These are phyloP conservation scores for Didymella keratinophila DNA, from an alignment of 2,329 filamentous ascomycete species.

Conservation along the genomic window DNA sequence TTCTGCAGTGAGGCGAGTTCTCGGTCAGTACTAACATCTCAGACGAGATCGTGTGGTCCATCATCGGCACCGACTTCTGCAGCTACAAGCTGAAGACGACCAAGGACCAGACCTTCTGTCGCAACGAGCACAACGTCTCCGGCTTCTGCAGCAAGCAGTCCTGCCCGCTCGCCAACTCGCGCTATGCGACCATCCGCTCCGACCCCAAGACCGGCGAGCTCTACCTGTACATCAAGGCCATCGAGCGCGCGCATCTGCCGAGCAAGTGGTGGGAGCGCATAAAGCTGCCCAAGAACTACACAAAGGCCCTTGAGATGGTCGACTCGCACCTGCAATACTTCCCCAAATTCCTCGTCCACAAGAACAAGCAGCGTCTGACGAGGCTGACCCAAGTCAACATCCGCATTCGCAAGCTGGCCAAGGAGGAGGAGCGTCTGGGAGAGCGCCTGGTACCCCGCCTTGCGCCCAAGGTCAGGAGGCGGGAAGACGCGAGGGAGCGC, in stretches of 20 bases:
- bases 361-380: slow-evolving; percentile 95
- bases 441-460: slow-evolving; percentile 88
- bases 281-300: slow-evolving; percentile 88
- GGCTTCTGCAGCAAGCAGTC: slow-evolving; percentile 61
- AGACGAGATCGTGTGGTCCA: slow-evolving; percentile 97
- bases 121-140: slow-evolving; percentile 75
- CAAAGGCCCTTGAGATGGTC: slow-evolving; percentile 85
- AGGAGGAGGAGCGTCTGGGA: slow-evolving; percentile 87
- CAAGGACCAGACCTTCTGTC: slow-evolving; percentile 82
- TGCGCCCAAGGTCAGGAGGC: slow-evolving; percentile 80
- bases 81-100: slow-evolving; percentile 85
- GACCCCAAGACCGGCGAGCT: slow-evolving; percentile 81
- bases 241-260: slow-evolving; percentile 75
- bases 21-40: slow-evolving; percentile 3
- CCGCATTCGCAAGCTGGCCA: slow-evolving; percentile 75
- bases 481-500: slow-evolving; percentile 58
- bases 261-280: slow-evolving; percentile 95
- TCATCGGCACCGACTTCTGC: slow-evolving; percentile 95
- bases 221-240: slow-evolving; percentile 95
- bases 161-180: slow-evolving; percentile 87
- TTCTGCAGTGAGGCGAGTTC: not conserved
- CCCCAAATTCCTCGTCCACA: slow-evolving; percentile 91
- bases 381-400: slow-evolving; percentile 91
- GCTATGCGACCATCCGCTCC: slow-evolving; percentile 90
- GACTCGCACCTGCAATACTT: slow-evolving; percentile 73